Evolutionary conservation across 768 basidiomycete species (phyloP).

Genomic region (Leccinum disarticulatum): DNA sequence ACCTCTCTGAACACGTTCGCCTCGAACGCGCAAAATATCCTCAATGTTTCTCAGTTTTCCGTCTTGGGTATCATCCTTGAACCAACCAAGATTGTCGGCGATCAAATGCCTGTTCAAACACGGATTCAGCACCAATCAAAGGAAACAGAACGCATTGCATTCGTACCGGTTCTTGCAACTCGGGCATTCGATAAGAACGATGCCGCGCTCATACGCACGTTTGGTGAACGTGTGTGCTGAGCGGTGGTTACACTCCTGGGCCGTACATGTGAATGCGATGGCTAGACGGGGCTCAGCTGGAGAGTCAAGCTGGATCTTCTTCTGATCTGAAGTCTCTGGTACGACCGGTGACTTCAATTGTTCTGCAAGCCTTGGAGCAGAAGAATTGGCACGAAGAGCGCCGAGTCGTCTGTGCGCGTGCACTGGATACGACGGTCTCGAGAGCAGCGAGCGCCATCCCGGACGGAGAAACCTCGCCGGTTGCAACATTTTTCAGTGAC

Average conservation of each 20-base stretch:
- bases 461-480: constrained; percentile 34
- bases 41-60: constrained; percentile 80
- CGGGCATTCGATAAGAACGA: constrained; percentile 91
- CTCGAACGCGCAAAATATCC: constrained; percentile 73
- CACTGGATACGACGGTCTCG: constrained; percentile 26
- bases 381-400: constrained; percentile 21
- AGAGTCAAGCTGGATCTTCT: constrained; percentile 32
- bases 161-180: constrained; percentile 82
- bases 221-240: constrained; percentile 88
- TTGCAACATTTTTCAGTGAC: not conserved
- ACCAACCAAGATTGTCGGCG: constrained; percentile 92
- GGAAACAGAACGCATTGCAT: constrained; percentile 1
- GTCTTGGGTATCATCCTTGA: constrained; percentile 75
- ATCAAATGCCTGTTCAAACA: constrained; percentile 63
- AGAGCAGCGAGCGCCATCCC: constrained; percentile 42
- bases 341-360: not conserved
- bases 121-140: not conserved
- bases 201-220: constrained; percentile 80
- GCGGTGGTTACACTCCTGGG: constrained; percentile 65
- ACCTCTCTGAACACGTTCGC: constrained; percentile 68
- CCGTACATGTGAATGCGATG: constrained; percentile 88
- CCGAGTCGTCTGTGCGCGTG: constrained; percentile 40
- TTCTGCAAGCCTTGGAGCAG: constrained; percentile 6
- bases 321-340: constrained; percentile 6
- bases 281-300: constrained; percentile 60